Conservation (phyloP, 1,284 basidiomycete species). For the Phellopilus nigrolimitatus region DNA sequence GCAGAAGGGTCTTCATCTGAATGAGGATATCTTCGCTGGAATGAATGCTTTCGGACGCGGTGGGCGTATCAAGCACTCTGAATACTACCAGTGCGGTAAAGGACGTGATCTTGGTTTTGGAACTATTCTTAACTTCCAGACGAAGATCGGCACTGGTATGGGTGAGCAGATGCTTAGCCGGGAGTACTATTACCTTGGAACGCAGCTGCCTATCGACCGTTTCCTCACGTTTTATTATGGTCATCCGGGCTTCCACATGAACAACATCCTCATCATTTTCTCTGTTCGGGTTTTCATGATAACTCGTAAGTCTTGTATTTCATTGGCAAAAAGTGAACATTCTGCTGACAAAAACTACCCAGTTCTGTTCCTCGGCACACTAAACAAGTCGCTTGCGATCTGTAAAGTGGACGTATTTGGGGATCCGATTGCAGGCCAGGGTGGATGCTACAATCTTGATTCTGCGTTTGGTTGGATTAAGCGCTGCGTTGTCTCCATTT, state of each 20-base stretch:
- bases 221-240: constrained; percentile 99
- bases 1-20: constrained; percentile 97
- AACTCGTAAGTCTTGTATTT: constrained; percentile 51
- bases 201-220: constrained; percentile 95
- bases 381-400: constrained; percentile 86
- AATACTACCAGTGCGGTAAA: constrained; percentile 99
- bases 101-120: constrained; percentile 99
- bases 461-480: constrained; percentile 97
- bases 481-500: constrained; percentile 92
- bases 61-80: constrained; percentile 98
- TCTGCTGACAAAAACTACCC: constrained; percentile 21
- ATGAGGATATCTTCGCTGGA: constrained; percentile 99
- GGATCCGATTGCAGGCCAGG: constrained; percentile 74
- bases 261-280: constrained; percentile 98
- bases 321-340: constrained; percentile 14
- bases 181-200: constrained; percentile 99
- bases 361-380: constrained; percentile 90
- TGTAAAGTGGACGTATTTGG: constrained; percentile 81
- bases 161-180: constrained; percentile 99
- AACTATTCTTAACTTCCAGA: constrained; percentile 99
- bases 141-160: constrained; percentile 99
- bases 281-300: constrained; percentile 96
- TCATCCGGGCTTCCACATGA: constrained; percentile 99
- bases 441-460: constrained; percentile 89
- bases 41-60: constrained; percentile 99